A percentile compares a stretch with the other conserved stretches of the same genome.
These are phyloP conservation scores for Paramecium octaurelia DNA, from an alignment of 73 alveolate genomes.

Conservation along the genomic window DNA sequence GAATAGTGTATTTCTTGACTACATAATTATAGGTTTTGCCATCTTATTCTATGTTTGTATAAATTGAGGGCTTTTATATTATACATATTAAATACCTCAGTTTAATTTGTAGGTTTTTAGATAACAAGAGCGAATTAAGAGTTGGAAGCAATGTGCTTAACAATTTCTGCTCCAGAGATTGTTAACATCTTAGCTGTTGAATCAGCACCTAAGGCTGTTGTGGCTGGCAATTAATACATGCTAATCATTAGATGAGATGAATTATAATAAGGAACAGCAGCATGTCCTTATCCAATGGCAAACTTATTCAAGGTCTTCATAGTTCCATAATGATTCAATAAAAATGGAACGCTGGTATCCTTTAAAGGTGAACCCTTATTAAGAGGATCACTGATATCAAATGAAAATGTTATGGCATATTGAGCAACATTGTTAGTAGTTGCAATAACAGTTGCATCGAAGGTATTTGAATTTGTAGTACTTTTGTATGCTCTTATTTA, in stretches of 20 bases:
- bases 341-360: neutral
- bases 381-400: slow-evolving; percentile 25
- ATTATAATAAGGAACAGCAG: neutral
- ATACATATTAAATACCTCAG: neutral
- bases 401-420: neutral
- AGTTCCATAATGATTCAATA: neutral
- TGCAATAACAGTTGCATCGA: neutral
- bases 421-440: slow-evolving; percentile 11
- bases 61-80: neutral
- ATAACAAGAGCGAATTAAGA: neutral
- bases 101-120: neutral
- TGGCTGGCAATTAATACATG: neutral
- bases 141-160: neutral
- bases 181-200: neutral
- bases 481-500: neutral
- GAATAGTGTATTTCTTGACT: neutral
- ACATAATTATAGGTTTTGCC: neutral
- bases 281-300: neutral
- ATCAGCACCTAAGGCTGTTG: neutral
- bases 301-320: neutral
- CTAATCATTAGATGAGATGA: neutral
- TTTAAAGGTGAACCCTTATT: neutral
- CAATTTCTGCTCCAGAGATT: neutral
- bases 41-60: neutral
- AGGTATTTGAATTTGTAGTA: neutral